Evolutionary conservation across 2,329 filamentous ascomycete genomes (phyloP), one percentile per base, ranked within the genome.

Genomic region (Exophiala lecanii-corni): DNA sequence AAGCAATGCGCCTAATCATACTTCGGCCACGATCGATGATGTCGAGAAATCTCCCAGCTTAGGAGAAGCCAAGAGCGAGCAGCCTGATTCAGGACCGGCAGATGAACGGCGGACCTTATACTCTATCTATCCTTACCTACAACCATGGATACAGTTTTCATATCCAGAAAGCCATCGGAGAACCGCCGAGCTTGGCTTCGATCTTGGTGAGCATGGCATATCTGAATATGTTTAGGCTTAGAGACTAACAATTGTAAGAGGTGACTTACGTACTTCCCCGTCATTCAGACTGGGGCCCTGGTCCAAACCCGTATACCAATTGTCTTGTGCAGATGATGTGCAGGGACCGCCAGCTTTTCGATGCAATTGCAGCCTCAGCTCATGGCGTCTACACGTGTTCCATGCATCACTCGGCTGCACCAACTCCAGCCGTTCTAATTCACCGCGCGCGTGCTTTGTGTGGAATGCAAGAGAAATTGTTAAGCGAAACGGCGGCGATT

Each of bases 251-350:
- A n/a, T 9, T n/a, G n/a, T 7, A 7, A 28, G 25, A 28, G 25
- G 25, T 28, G 25, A 28, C 7, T 28, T 28, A 28, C n/a, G 25
- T 28, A 7, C 25, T 28, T 28, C 25, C 25, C 7, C 25, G 25
- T 9, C 25, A 28, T 28, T 28, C 25, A 7, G n/a, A 28, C 25
- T 28, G 25, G 25, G 25, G 25, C n/a, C 25, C 25, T 7, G 25
- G 25, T 28, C 25, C 25, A 28, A 28, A 28, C 25, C 9, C 7
- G 25, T 28, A 28, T 28, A n/a, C n/a, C 9, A 28, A 28, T n/a
- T 28, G 25, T 28, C 25, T 28, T 28, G 25, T 28, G 25, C 25
- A 28, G 25, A 28, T 28, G 25, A 28, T 28, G 25, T 28, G 25
- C 25, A 28, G 25, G n/a, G n/a, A 28, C n/a, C 9, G 25, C 25